Percentiles rank a stretch among this genome's conserved stretches.
phyloP scores from a whole-genome alignment of 1,284 basidiomycete genomes.

The Sporisorium scitamineum region DNA sequence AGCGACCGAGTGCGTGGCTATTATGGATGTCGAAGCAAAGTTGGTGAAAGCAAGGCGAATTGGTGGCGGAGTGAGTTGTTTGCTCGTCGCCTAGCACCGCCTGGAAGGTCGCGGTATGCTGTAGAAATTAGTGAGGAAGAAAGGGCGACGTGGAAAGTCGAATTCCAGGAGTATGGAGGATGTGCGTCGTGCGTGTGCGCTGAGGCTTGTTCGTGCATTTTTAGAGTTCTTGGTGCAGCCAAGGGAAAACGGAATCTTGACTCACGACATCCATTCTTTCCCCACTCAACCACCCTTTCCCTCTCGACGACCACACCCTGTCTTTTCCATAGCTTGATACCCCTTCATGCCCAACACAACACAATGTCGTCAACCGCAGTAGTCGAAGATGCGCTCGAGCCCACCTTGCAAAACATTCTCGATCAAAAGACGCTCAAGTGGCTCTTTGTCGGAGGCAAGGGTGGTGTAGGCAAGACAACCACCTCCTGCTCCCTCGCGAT shows the following conservation, averaged over 20 bases:
- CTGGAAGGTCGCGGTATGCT: constrained; percentile 37
- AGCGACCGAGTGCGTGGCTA: no score
- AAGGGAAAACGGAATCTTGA: constrained; percentile 1
- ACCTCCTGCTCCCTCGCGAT: constrained; percentile 67
- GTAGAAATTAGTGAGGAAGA: constrained; percentile 5
- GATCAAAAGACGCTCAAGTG: constrained; percentile 68
- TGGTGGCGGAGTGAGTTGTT: neutral
- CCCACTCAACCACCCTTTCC: neutral
- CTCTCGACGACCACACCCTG: no score
- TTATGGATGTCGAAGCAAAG: no score
- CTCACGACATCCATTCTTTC: constrained; percentile 36
- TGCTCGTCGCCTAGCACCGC: constrained; percentile 12
- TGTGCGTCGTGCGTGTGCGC: constrained; percentile 3
- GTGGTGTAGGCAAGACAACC: constrained; percentile 69
- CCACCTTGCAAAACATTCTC: constrained; percentile 66
- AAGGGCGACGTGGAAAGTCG: constrained; percentile 14
- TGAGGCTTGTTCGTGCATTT: constrained; percentile 3
- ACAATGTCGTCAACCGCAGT: constrained; percentile 36
- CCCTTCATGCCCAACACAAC: neutral
- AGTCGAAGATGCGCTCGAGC: constrained; percentile 58
- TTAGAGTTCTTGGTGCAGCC: neutral
- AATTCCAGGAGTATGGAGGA: constrained; percentile 12
- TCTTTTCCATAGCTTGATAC: no score
- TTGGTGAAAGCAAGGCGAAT: neutral
- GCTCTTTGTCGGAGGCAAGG: constrained; percentile 69